Conservation (phyloP, 805 yeast species). For the Hanseniaspora pseudoguilliermondii region DNA sequence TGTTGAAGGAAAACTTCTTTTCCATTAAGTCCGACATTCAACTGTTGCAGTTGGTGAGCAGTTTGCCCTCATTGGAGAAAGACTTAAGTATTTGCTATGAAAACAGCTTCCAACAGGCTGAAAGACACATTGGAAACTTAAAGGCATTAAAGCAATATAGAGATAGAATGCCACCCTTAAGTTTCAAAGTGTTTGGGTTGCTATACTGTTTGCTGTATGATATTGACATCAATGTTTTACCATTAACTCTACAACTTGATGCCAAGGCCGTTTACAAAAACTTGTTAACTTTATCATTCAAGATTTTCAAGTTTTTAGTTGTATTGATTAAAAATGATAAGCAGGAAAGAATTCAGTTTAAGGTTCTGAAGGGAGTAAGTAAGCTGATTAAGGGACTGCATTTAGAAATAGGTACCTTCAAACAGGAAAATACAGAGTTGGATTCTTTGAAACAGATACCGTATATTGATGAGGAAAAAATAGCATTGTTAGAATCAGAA, state of each 20-base stretch:
- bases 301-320: neutral
- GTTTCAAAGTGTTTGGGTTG: conserved; percentile 5
- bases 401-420: conserved; percentile 5
- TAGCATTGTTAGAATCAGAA: conserved; percentile 28
- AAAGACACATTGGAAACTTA: neutral
- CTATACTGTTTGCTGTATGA: neutral
- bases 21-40: neutral
- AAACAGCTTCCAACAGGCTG: neutral
- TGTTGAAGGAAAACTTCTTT: neutral
- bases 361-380: neutral
- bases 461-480: conserved; percentile 15
- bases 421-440: neutral
- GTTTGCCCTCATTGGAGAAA: conserved; percentile 1
- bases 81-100: neutral
- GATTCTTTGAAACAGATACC: conserved; percentile 8
- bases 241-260: conserved; percentile 6
- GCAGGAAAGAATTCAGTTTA: neutral
- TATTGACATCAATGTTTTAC: neutral
- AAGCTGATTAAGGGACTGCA: neutral
- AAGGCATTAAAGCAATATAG: neutral
- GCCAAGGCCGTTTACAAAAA: neutral
- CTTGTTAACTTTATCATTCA: neutral
- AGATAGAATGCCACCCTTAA: conserved; percentile 3
- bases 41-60: neutral
- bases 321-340: neutral